Conservation (phyloP, 1,139 yeast species). For the Pichiaceae sp. region DNA sequence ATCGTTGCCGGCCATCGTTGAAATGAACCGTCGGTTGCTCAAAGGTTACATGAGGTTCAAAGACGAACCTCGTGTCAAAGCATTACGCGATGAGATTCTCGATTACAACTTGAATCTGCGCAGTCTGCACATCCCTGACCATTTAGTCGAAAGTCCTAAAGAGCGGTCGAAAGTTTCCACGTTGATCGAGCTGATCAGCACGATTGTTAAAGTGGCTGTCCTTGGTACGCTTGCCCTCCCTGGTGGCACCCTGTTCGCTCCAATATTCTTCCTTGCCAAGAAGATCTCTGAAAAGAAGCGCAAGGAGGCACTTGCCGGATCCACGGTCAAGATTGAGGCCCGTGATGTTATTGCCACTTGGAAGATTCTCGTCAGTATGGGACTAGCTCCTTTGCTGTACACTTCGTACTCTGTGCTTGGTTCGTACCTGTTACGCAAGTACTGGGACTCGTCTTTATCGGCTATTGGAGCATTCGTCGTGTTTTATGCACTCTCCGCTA, state of each 20-base stretch:
- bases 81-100: slow-evolving; percentile 52
- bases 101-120: slow-evolving; percentile 60
- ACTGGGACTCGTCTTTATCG: slow-evolving; percentile 20
- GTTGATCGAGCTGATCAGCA: slow-evolving; percentile 38
- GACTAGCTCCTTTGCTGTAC: slow-evolving; percentile 80
- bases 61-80: slow-evolving; percentile 61
- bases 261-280: slow-evolving; percentile 77
- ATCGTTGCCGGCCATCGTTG: slow-evolving; percentile 79
- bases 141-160: slow-evolving; percentile 63
- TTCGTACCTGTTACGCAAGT: slow-evolving; percentile 29
- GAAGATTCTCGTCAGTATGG: slow-evolving; percentile 87
- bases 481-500: slow-evolving; percentile 50
- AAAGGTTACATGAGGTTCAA: slow-evolving; percentile 69
- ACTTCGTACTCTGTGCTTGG: slow-evolving; percentile 69
- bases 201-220: slow-evolving; percentile 46
- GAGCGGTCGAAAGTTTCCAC: slow-evolving; percentile 33
- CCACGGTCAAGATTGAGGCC: slow-evolving; percentile 85
- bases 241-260: slow-evolving; percentile 76
- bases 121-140: slow-evolving; percentile 76
- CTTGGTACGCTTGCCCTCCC: slow-evolving; percentile 67
- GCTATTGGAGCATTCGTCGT: slow-evolving; percentile 32
- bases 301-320: slow-evolving; percentile 71
- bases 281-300: slow-evolving; percentile 66
- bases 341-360: slow-evolving; percentile 93
- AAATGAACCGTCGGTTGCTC: slow-evolving; percentile 79